A percentile compares a stretch with the other conserved stretches of the same genome.
phyloP scores from a whole-genome alignment of 805 yeast genomes.

The Ascoidea rubescens region DNA sequence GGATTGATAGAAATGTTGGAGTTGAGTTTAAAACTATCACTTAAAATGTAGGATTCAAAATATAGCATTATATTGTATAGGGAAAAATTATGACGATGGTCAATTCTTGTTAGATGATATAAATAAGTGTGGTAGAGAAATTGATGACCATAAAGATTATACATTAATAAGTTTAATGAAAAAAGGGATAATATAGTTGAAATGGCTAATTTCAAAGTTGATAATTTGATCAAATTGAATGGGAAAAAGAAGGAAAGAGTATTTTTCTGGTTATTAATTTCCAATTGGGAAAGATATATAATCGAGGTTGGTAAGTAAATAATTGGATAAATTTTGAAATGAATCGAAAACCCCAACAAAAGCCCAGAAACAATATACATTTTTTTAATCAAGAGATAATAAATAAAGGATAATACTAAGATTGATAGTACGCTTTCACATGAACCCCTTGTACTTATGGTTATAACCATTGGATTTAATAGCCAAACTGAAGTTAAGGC shows the following conservation, averaged over 20 bases:
- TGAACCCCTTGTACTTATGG: conserved; percentile 87
- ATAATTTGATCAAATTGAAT: neutral
- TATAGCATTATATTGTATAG: conserved; percentile 68
- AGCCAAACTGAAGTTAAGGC: conserved; percentile 74
- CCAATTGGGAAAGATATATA: conserved; percentile 31
- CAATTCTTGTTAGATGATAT: conserved; percentile 72
- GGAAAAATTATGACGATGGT: conserved; percentile 92
- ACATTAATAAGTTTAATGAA: conserved; percentile 45
- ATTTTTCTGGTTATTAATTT: neutral
- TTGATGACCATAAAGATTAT: conserved; percentile 53
- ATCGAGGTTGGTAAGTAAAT: conserved; percentile 70
- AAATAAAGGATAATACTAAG: conserved; percentile 47
- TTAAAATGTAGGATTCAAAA: conserved; percentile 31
- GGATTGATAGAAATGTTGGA: conserved; percentile 17
- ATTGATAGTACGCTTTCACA: conserved; percentile 84
- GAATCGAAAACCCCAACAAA: conserved; percentile 66
- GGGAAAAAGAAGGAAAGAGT: neutral
- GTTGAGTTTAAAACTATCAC: too few relatives aligned
- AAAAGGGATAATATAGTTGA: conserved; percentile 30
- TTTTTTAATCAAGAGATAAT: conserved; percentile 26
- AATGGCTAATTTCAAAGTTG: conserved; percentile 14
- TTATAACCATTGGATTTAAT: conserved; percentile 87
- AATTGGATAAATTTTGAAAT: conserved; percentile 84
- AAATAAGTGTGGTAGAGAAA: conserved; percentile 66
- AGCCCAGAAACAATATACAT: conserved; percentile 26